Percentiles rank a stretch among this genome's conserved stretches.
These are phyloP conservation scores for Gossypium laxum DNA, from an alignment of 441 rosid genomes.

Conservation along the genomic window DNA sequence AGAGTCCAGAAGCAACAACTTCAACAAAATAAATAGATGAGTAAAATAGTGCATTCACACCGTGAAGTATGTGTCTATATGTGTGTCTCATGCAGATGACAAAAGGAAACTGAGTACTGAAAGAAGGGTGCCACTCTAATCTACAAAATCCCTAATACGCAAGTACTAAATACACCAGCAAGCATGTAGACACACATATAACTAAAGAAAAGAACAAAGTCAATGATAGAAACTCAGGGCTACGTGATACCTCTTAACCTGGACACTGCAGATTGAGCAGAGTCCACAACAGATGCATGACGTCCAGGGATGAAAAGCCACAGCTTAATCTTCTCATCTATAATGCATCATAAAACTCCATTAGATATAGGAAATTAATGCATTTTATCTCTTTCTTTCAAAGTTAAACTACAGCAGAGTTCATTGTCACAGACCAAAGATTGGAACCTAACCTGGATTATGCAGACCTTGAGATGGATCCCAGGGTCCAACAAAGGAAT, in stretches of 20 bases:
- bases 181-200: not conserved
- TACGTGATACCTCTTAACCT: slow-evolving; percentile 64
- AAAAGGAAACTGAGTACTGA: not conserved
- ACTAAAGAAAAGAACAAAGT: not conserved
- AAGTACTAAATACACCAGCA: not conserved
- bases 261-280: slow-evolving; percentile 75
- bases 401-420: slow-evolving; percentile 8
- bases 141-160: not conserved
- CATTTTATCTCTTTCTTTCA: not conserved
- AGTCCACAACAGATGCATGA: slow-evolving; percentile 55
- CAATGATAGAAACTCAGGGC: not conserved
- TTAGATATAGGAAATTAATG: not conserved
- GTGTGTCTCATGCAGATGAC: not conserved
- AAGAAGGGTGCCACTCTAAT: slow-evolving; percentile 3
- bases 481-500: slow-evolving; percentile 99
- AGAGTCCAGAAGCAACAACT: slow-evolving; percentile 92
- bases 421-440: not conserved
- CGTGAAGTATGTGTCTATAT: slow-evolving; percentile 6
- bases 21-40: slow-evolving; percentile 22
- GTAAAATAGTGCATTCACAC: slow-evolving; percentile 5
- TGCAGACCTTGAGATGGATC: slow-evolving; percentile 98
- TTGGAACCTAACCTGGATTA: slow-evolving; percentile 68
- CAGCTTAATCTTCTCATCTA: slow-evolving; percentile 98
- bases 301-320: slow-evolving; percentile 97
- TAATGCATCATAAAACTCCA: slow-evolving; percentile 2